Base-by-base conservation (phyloP, 768 basidiomycete genomes). In the Phallus indusiatus region DNA sequence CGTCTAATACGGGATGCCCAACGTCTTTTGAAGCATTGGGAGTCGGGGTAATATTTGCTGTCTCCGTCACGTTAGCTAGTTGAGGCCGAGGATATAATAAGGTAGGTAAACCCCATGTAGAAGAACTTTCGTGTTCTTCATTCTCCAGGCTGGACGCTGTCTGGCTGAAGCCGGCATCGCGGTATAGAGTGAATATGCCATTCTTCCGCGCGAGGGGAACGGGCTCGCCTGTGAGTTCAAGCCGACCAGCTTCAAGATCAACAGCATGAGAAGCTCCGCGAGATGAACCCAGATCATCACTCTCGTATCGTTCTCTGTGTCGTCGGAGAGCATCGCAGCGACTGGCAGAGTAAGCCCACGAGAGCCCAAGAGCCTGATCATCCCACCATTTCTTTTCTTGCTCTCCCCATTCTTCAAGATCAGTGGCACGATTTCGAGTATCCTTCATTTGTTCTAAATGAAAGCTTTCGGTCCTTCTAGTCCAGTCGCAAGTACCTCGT, bases 361-460 rank as follows among this genome's bases (percentile, higher is more conserved):
- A 20, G 10, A 57, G 9, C 1, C 36, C 28, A 1, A 33, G 42
- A 17, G 56, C 47, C 9, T 21, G 47, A 9, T 50, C 49, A 47
- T 57, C 47, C 56, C 56, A 57, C 47, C n/a, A 42, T n/a, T n/a
- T 28, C 17, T 49, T 28, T 28, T 57, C 56, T 33, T 47, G 21
- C 10, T 51, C 28, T 22, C 28, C 28, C 20, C 18, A 18, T 20
- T 51, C 50, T 20, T 20, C 50, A 51, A 51, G 12, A 4, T n/a
- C n/a, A n/a, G 20, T 24, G 14, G 22, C 17, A 28, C 28, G 2
- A 28, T 28, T 28, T 28, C 7, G 28, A 28, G 28, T 7, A 28
- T 28, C 28, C 28, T 28, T 28, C 28, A 7, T 28, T 7, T 28
- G 28, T 28, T 28, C 28, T 3, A 28, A 7, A 3, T 28, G 28